A percentile compares a stretch with the other conserved stretches of the same genome.
Conservation (phyloP, 306 rosid genomes). For the Quercus engelmannii region DNA sequence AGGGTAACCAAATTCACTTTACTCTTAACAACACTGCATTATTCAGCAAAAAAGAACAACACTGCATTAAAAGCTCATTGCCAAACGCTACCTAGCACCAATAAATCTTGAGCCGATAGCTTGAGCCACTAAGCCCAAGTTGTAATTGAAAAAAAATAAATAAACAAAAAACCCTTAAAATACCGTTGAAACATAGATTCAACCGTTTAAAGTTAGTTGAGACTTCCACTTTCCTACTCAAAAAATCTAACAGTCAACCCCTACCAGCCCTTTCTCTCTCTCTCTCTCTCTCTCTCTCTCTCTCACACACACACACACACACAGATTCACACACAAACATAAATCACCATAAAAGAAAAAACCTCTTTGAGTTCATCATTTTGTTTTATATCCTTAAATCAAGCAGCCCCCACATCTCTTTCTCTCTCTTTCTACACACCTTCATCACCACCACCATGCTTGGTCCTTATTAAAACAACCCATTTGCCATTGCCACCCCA, state of each 20-base stretch:
- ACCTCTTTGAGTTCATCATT: slow-evolving; percentile 32
- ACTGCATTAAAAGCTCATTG: background rate
- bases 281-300: background rate
- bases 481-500: slow-evolving; percentile 21
- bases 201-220: slow-evolving; percentile 69
- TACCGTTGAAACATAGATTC: slow-evolving; percentile 62
- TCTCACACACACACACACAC: background rate
- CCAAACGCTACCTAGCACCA: background rate
- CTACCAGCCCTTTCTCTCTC: slow-evolving; percentile 56
- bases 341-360: slow-evolving; percentile 12
- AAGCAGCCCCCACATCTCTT: slow-evolving; percentile 21
- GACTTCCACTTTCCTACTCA: slow-evolving; percentile 19
- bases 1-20: too few relatives aligned
- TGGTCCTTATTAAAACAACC: slow-evolving; percentile 29
- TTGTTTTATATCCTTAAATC: slow-evolving; percentile 97
- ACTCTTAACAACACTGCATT: background rate
- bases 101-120: background rate
- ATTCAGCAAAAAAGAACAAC: background rate
- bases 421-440: slow-evolving; percentile 1
- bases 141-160: background rate
- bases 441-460: background rate
- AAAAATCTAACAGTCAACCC: slow-evolving; percentile 90
- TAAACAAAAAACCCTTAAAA: background rate
- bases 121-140: background rate
- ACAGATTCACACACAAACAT: background rate